Evolutionary conservation across 2,329 filamentous ascomycete genomes (phyloP).

Genomic region (Alternaria metachromatica): DNA sequence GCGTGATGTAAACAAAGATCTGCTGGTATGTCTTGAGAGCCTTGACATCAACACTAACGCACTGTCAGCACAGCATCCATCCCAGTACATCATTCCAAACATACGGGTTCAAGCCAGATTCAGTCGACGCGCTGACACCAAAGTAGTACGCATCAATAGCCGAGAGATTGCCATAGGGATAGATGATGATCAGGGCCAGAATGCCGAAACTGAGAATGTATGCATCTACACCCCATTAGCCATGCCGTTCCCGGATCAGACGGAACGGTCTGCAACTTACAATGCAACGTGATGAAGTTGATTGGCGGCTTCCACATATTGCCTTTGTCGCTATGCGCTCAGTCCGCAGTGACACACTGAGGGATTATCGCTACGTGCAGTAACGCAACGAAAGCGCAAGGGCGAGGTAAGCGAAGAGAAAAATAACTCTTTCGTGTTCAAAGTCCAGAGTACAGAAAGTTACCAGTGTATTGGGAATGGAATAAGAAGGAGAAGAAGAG

Average conservation of each 20-base stretch:
- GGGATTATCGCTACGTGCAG: background rate
- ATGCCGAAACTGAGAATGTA: slow-evolving; percentile 80
- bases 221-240: slow-evolving; percentile 61
- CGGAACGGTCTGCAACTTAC: slow-evolving; percentile 51
- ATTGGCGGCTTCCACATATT: slow-evolving; percentile 15
- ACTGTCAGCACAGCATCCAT: slow-evolving; percentile 13
- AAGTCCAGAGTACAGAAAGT: background rate
- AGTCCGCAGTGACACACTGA: background rate
- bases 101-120: slow-evolving; percentile 87
- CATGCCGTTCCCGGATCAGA: background rate
- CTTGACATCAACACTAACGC: slow-evolving; percentile 57
- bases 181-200: slow-evolving; percentile 80
- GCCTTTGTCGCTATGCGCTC: background rate
- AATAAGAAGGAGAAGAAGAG: background rate
- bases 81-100: slow-evolving; percentile 7
- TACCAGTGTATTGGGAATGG: background rate
- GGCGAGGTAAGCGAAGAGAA: background rate
- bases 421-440: background rate
- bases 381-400: background rate
- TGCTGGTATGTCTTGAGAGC: slow-evolving; percentile 55
- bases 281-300: slow-evolving; percentile 85
- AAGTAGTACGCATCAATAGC: slow-evolving; percentile 94
- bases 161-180: slow-evolving; percentile 64
- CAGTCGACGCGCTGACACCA: slow-evolving; percentile 80
- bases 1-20: slow-evolving; percentile 53